Conservation (phyloP, 371 early-diverging fungal species). For the Syncephalastrum contaminatum region DNA sequence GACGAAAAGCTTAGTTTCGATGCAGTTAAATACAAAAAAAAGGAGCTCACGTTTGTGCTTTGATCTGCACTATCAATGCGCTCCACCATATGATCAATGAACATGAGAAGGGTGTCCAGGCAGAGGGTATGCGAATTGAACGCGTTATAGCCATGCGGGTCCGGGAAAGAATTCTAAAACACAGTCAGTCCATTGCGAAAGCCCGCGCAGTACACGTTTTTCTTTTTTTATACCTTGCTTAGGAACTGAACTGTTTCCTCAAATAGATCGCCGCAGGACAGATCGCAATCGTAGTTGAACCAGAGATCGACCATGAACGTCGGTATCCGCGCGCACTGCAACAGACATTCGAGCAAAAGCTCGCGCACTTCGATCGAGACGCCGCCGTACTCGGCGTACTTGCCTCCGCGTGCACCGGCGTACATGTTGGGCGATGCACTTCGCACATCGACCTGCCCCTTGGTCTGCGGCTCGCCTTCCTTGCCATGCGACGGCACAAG, state of each 20-base stretch:
- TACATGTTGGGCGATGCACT: constrained; percentile 47
- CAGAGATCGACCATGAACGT: constrained; percentile 86
- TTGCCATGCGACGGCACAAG: constrained; percentile 16
- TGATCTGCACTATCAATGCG: constrained; percentile 45
- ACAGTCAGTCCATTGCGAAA: background rate
- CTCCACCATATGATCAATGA: constrained; percentile 77
- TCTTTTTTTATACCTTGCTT: constrained; percentile 48
- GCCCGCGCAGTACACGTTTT: too few relatives aligned
- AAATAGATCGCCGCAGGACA: constrained; percentile 79
- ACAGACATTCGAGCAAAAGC: constrained; percentile 76
- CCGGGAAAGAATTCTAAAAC: constrained; percentile 68
- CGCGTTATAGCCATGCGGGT: constrained; percentile 65
- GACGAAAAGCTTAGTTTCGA: background rate
- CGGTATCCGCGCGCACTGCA: constrained; percentile 69
- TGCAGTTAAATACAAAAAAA: background rate
- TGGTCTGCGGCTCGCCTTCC: background rate
- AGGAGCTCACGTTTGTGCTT: too few relatives aligned
- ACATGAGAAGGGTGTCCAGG: constrained; percentile 78
- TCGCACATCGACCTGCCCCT: constrained; percentile 27
- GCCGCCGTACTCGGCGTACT: constrained; percentile 44
- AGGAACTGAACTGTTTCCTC: constrained; percentile 83
- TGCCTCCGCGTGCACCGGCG: constrained; percentile 22
- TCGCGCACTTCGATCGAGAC: constrained; percentile 80
- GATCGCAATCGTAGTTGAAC: constrained; percentile 91
- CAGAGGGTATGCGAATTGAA: constrained; percentile 66